A percentile compares a stretch with the other conserved stretches of the same genome.
Evolutionary conservation across 202 grass and related monocot species (phyloP).

Genomic region (Panicum virgatum): DNA sequence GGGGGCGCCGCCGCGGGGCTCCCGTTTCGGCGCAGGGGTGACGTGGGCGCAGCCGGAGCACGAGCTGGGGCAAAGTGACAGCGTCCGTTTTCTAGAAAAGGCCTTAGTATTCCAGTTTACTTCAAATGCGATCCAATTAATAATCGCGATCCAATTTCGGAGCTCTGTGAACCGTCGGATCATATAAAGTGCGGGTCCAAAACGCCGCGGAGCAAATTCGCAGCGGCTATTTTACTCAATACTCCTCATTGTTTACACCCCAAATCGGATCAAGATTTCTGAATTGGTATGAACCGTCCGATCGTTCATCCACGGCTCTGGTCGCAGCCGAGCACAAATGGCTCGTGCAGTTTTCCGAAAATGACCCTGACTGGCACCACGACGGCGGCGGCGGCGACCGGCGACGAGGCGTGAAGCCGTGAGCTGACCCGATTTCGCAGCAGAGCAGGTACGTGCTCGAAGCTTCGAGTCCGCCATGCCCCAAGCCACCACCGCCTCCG

Average conservation of each 20-base stretch:
- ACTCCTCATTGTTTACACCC: neutral
- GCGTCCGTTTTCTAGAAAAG: neutral
- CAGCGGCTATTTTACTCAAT: neutral
- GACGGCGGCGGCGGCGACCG: constrained; percentile 2
- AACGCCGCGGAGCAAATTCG: neutral
- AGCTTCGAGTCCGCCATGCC: constrained; percentile 21
- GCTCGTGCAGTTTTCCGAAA: neutral
- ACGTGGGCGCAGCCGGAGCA: constrained; percentile 4
- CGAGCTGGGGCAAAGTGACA: neutral
- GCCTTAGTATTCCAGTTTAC: neutral
- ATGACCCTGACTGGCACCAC: neutral
- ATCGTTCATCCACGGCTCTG: neutral
- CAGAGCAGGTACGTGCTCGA: neutral
- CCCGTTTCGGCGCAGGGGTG: constrained; percentile 41
- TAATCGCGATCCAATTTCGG: neutral
- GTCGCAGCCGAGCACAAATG: neutral
- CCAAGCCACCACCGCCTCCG: neutral
- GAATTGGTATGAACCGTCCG: neutral
- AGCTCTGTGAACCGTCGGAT: neutral
- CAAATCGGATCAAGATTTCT: neutral
- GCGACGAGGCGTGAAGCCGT: neutral
- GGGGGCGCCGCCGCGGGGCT: constrained; percentile 12
- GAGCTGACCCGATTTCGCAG: neutral
- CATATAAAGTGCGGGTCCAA: neutral
- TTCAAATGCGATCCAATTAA: neutral